These are phyloP conservation scores for Ceratobasidium papillatum DNA, from an alignment of 1,284 basidiomycete genomes.

Conservation along the genomic window DNA sequence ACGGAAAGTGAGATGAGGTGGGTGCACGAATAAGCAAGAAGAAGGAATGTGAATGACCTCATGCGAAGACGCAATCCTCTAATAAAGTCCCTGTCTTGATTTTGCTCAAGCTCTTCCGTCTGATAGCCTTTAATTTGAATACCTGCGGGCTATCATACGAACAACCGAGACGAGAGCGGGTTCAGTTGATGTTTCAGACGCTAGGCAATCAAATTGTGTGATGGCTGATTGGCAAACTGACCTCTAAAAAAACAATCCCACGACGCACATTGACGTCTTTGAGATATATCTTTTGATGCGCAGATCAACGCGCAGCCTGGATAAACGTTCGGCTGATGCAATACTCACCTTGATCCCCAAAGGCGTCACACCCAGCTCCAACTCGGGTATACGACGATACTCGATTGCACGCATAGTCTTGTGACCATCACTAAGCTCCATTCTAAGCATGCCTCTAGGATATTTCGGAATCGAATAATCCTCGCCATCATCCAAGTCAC, in stretches of 20 bases:
- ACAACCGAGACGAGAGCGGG: neutral
- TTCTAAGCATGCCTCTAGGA: conserved; percentile 70
- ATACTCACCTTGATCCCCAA: conserved; percentile 73
- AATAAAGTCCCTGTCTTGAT: conserved; percentile 64
- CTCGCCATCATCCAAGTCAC: conserved; percentile 67
- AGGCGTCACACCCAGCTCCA: conserved; percentile 71
- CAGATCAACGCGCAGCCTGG: neutral
- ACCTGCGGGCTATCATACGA: neutral
- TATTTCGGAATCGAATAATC: conserved; percentile 78
- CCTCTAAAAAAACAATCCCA: conserved; percentile 72
- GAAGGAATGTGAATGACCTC: conserved; percentile 58
- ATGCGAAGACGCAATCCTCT: conserved; percentile 64
- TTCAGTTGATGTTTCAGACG: too few species aligned
- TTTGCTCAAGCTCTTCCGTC: conserved; percentile 65
- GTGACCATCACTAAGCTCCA: conserved; percentile 73
- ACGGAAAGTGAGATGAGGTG: conserved; percentile 5
- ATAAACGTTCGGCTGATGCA: neutral
- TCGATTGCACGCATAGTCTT: conserved; percentile 73
- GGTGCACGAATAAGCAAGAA: neutral
- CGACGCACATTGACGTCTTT: conserved; percentile 67
- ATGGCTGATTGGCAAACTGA: neutral
- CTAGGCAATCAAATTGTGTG: neutral
- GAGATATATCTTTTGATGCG: conserved; percentile 63
- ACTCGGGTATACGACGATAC: conserved; percentile 64
- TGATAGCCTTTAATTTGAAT: conserved; percentile 61